Evolutionary conservation across 306 rosid species (phyloP).

Genomic region (Lablab purpureus): DNA sequence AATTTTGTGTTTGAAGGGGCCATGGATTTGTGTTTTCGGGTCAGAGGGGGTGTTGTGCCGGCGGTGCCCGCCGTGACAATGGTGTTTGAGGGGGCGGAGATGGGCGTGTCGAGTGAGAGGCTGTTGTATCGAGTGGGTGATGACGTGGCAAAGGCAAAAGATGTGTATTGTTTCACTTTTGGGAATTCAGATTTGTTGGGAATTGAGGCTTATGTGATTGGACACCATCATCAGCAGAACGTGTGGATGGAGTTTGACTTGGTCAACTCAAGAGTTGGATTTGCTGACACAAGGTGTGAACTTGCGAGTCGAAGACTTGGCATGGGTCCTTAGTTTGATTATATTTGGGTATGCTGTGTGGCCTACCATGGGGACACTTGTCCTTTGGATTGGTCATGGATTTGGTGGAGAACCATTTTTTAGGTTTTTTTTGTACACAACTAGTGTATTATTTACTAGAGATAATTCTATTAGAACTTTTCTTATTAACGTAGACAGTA

Average conservation of each 20-base stretch:
- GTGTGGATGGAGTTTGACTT: slow-evolving; percentile 94
- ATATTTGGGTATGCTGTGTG: background rate
- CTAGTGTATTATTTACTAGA: no score
- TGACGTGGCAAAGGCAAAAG: slow-evolving; percentile 60
- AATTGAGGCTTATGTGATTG: slow-evolving; percentile 75
- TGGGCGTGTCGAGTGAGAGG: slow-evolving; percentile 68
- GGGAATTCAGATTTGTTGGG: slow-evolving; percentile 85
- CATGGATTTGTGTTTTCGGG: slow-evolving; percentile 72
- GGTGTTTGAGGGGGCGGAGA: slow-evolving; percentile 78
- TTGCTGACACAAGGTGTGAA: slow-evolving; percentile 71
- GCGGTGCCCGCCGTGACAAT: slow-evolving; percentile 66
- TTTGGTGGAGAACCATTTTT: no score
- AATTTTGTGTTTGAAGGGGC: slow-evolving; percentile 85
- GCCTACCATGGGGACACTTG: background rate
- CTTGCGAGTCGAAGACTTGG: slow-evolving; percentile 75
- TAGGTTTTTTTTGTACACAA: no score
- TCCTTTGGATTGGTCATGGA: background rate
- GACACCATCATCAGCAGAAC: slow-evolving; percentile 87
- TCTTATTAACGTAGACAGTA: no score
- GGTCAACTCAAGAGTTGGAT: slow-evolving; percentile 76
- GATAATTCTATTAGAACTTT: background rate
- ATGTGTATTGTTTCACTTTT: slow-evolving; percentile 83
- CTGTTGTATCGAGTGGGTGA: slow-evolving; percentile 63
- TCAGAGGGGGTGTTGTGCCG: slow-evolving; percentile 39
- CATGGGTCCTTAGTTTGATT: slow-evolving; percentile 22